Percentiles rank a stretch among this genome's conserved stretches.
These are phyloP conservation scores for Bromus sterilis DNA, from an alignment of 176 grass and related monocot species.

Conservation along the genomic window DNA sequence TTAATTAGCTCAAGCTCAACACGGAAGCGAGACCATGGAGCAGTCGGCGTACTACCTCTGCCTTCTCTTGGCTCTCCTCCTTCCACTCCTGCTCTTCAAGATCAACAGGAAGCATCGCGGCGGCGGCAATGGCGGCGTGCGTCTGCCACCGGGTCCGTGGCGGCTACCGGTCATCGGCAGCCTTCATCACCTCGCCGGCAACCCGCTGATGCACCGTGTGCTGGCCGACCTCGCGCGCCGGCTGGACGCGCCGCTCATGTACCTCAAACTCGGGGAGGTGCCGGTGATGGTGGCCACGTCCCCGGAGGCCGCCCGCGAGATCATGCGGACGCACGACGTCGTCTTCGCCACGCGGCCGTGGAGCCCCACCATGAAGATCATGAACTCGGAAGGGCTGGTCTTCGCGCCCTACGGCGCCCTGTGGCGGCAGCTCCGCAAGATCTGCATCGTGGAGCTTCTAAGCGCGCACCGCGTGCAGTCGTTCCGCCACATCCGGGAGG, in stretches of 20 bases:
- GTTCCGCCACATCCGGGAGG: constrained; percentile 23
- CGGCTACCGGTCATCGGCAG: neutral
- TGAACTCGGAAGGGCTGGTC: neutral
- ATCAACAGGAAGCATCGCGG: neutral
- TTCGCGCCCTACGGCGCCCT: constrained; percentile 15
- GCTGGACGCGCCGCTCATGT: neutral
- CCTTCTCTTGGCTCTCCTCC: neutral
- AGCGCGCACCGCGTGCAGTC: constrained; percentile 16
- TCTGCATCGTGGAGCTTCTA: constrained; percentile 17
- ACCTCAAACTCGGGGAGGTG: neutral
- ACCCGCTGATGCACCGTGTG: neutral
- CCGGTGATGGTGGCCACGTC: neutral
- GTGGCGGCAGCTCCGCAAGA: constrained; percentile 24
- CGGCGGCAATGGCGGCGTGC: neutral
- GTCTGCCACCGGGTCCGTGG: neutral
- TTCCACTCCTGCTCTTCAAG: neutral
- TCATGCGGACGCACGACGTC: neutral
- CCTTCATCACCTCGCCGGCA: neutral
- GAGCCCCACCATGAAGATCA: neutral
- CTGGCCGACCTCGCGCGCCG: neutral
- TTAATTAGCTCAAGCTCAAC: too few species aligned
- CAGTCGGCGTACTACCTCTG: neutral
- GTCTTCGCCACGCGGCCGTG: neutral
- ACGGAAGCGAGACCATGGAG: neutral
- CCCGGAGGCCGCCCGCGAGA: neutral